phyloP scores from a whole-genome alignment of 1,139 yeast genomes.

The Taphrina wiesneri region DNA sequence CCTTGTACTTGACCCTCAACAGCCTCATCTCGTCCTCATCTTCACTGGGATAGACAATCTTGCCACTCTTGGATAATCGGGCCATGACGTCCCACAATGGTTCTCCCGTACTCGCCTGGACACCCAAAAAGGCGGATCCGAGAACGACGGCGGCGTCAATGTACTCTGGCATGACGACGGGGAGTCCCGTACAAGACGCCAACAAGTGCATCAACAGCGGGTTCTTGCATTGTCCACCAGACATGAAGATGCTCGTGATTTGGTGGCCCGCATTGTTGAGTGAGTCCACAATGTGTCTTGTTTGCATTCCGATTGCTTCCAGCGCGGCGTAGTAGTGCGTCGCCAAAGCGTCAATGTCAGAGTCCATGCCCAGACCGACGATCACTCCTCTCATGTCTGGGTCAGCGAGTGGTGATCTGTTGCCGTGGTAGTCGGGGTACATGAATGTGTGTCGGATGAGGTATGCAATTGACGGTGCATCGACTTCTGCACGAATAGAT shows the following conservation, averaged over 20 bases:
- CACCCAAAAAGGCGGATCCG: constrained; percentile 92
- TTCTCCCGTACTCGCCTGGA: constrained; percentile 66
- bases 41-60: constrained; percentile 67
- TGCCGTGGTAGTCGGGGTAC: constrained; percentile 96
- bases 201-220: constrained; percentile 80
- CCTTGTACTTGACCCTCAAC: constrained; percentile 72
- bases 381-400: constrained; percentile 91
- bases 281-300: constrained; percentile 87
- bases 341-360: constrained; percentile 79
- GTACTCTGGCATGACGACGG: constrained; percentile 89
- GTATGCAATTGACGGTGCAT: constrained; percentile 69
- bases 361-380: constrained; percentile 90
- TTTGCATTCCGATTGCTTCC: constrained; percentile 96
- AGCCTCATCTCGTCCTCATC: constrained; percentile 67
- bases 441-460: constrained; percentile 82
- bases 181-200: constrained; percentile 90
- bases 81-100: constrained; percentile 83
- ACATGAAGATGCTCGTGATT: constrained; percentile 75
- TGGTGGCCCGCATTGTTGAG: constrained; percentile 79
- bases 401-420: constrained; percentile 94
- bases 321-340: constrained; percentile 87
- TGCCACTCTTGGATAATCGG: constrained; percentile 78
- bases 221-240: constrained; percentile 97
- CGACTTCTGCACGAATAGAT: constrained; percentile 57
- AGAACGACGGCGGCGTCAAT: constrained; percentile 96